Conservation (phyloP, 495 filamentous ascomycete species). For the Chaetomium tenue region DNA sequence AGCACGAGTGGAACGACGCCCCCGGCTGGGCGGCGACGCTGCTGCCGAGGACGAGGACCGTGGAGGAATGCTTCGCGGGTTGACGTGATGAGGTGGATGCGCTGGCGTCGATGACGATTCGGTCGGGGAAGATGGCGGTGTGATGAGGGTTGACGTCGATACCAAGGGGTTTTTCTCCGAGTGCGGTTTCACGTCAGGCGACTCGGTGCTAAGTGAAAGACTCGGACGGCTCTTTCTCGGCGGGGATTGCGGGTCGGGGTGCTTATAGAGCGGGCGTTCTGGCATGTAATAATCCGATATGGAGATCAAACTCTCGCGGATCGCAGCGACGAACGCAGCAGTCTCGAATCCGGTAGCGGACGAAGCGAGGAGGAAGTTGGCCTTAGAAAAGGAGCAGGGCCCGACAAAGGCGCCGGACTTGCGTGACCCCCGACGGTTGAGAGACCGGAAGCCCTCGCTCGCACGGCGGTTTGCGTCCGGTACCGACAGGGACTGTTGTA, state of each 20-base stretch:
- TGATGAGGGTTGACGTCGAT: slow-evolving; percentile 20
- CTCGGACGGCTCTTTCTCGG: neutral
- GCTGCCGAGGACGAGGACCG: slow-evolving; percentile 14
- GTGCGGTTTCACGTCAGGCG: neutral
- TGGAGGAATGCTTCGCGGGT: neutral
- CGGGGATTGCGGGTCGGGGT: neutral
- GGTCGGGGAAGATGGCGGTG: slow-evolving; percentile 22
- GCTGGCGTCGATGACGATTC: neutral
- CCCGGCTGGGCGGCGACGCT: neutral
- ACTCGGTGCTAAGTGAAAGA: slow-evolving; percentile 5
- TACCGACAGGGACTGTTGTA: slow-evolving; percentile 6
- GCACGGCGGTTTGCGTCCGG: slow-evolving; percentile 16
- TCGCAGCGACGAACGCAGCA: slow-evolving; percentile 38
- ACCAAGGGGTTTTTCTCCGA: slow-evolving; percentile 1
- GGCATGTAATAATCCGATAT: slow-evolving; percentile 40
- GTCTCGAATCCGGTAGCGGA: slow-evolving; percentile 43
- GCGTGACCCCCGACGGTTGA: slow-evolving; percentile 16
- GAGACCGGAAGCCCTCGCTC: slow-evolving; percentile 16
- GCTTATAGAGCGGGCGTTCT: slow-evolving; percentile 22
- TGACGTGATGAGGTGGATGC: neutral
- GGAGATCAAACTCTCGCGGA: slow-evolving; percentile 43
- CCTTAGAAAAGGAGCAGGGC: slow-evolving; percentile 38
- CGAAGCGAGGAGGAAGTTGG: slow-evolving; percentile 46
- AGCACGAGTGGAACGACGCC: neutral
- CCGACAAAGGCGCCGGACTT: slow-evolving; percentile 12